These are phyloP conservation scores for Polygonum maritimum DNA, from an alignment of 148 eudicot genomes.

Conservation along the genomic window DNA sequence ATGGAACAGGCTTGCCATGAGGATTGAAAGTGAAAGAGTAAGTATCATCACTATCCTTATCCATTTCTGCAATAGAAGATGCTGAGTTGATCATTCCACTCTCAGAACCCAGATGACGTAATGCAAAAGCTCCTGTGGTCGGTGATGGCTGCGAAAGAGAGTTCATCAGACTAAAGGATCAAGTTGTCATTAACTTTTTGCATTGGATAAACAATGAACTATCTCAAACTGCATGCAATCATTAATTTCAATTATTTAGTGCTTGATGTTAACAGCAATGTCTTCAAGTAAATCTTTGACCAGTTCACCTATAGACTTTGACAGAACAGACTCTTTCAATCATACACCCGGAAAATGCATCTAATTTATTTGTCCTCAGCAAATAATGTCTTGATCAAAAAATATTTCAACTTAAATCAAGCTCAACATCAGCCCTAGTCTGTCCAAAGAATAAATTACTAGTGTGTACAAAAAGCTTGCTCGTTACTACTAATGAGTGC, in stretches of 20 bases:
- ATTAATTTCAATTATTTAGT: not conserved
- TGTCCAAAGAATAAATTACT: not conserved
- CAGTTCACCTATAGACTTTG: constrained; percentile 1
- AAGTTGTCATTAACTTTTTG: not conserved
- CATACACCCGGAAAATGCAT: not conserved
- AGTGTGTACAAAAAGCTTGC: not conserved
- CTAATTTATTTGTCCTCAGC: not conserved
- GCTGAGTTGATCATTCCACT: constrained; percentile 23
- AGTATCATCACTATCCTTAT: constrained; percentile 24
- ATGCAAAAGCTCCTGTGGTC: constrained; percentile 47
- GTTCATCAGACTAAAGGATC: not conserved
- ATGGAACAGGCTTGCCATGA: constrained; percentile 15
- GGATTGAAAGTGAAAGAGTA: constrained; percentile 23
- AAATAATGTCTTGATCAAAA: not conserved
- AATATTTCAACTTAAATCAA: not conserved
- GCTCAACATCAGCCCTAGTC: not conserved
- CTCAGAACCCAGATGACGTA: constrained; percentile 21
- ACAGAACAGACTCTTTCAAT: not conserved
- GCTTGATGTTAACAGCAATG: not conserved
- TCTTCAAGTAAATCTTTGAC: constrained; percentile 1
- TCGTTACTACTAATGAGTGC: too few species aligned
- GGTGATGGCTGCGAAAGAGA: constrained; percentile 36
- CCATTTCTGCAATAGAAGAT: constrained; percentile 20
- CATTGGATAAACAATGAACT: not conserved
- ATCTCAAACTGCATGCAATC: not conserved